These are phyloP conservation scores for Eucalyptus tenuipes DNA, from an alignment of 345 rosid genomes.

Conservation along the genomic window DNA sequence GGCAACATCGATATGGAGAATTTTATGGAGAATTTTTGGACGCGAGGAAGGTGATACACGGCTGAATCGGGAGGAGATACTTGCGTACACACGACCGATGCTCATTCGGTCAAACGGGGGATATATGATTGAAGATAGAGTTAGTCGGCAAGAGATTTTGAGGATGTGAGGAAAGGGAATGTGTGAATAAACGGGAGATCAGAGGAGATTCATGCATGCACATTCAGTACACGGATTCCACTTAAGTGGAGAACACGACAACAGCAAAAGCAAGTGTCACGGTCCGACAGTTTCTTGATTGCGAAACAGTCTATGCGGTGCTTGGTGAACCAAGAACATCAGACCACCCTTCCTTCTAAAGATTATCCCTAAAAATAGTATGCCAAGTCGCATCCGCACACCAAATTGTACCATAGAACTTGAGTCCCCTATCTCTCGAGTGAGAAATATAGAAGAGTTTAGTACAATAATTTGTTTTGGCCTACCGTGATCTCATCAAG, in stretches of 20 bases:
- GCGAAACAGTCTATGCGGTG: neutral
- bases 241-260: neutral
- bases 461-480: neutral
- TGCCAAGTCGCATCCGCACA: rapidly evolving
- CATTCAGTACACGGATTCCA: neutral
- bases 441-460: neutral
- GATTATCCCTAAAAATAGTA: neutral
- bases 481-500: rapidly evolving
- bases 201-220: neutral
- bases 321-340: neutral
- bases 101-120: neutral
- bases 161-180: neutral
- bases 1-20: neutral
- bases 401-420: neutral
- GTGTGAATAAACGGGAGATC: neutral
- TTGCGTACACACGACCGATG: neutral
- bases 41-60: neutral
- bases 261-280: neutral
- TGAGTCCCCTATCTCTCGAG: too few species aligned
- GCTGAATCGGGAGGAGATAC: neutral
- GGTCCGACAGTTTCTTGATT: neutral
- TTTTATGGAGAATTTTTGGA: neutral
- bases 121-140: neutral
- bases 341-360: neutral
- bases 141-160: neutral